phyloP scores from a whole-genome alignment of 306 rosid species.

The Rosa lucieae region DNA sequence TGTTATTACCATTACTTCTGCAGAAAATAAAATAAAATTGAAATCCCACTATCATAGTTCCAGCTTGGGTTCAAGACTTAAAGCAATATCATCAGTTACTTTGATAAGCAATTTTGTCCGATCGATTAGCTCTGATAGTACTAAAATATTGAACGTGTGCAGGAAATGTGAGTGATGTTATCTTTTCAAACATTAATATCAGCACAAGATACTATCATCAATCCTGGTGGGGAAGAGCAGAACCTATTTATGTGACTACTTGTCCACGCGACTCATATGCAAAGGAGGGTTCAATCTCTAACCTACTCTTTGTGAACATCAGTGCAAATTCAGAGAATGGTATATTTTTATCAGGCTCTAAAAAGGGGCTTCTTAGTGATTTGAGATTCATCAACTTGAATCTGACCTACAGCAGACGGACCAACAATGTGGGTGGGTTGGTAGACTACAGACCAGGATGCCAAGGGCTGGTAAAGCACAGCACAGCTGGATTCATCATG shows the following conservation, averaged over 20 bases:
- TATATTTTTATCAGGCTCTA: slow-evolving; percentile 78
- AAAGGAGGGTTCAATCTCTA: slow-evolving; percentile 83
- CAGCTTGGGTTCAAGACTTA: neutral
- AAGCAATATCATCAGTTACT: neutral
- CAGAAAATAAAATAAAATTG: neutral
- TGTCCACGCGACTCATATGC: slow-evolving; percentile 65
- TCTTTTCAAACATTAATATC: slow-evolving; percentile 87
- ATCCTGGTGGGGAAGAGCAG: slow-evolving; percentile 99
- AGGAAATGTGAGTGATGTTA: slow-evolving; percentile 84
- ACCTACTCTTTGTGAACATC: slow-evolving; percentile 70
- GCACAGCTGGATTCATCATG: slow-evolving; percentile 69
- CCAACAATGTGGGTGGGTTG: slow-evolving; percentile 58
- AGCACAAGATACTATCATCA: slow-evolving; percentile 90
- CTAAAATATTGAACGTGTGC: slow-evolving; percentile 25
- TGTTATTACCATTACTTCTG: neutral
- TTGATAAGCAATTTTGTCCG: neutral
- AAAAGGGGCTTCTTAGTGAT: slow-evolving; percentile 62
- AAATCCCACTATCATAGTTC: neutral
- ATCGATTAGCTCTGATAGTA: neutral
- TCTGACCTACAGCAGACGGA: slow-evolving; percentile 62
- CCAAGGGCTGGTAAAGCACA: slow-evolving; percentile 71
- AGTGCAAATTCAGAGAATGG: slow-evolving; percentile 82
- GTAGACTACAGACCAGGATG: slow-evolving; percentile 93
- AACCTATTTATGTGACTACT: slow-evolving; percentile 80
- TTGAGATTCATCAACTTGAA: slow-evolving; percentile 76